Evolutionary conservation across 78 protist genomes (phyloP).

Genomic region (Acrasis kona): DNA sequence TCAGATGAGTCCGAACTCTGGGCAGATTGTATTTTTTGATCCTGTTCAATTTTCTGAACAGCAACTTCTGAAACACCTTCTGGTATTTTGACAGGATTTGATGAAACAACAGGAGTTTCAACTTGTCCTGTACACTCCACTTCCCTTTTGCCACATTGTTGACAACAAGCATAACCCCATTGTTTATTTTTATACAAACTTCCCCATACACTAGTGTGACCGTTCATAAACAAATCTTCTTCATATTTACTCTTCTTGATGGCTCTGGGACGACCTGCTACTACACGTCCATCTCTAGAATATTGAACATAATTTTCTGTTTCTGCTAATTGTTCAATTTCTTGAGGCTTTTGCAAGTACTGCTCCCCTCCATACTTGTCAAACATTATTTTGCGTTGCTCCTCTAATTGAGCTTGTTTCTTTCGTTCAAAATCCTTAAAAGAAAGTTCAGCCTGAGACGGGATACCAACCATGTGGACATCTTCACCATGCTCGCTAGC

Average conservation of each 20-base stretch:
- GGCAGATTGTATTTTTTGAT: too few relatives aligned
- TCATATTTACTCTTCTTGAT: conserved; percentile 47
- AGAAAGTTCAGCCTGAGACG: conserved; percentile 77
- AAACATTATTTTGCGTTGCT: conserved; percentile 30
- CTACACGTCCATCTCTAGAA: conserved; percentile 50
- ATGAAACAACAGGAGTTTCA: too few relatives aligned
- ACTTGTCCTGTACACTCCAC: too few relatives aligned
- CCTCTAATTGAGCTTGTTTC: conserved; percentile 24
- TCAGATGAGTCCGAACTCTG: too few relatives aligned
- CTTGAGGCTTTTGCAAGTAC: conserved; percentile 34
- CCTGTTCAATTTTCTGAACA: too few relatives aligned
- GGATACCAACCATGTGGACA: conserved; percentile 78
- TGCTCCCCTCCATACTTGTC: conserved; percentile 85
- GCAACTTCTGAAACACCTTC: too few relatives aligned
- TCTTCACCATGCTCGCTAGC: conserved; percentile 60
- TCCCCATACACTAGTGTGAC: conserved; percentile 93
- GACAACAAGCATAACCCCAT: conserved; percentile 93
- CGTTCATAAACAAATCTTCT: conserved; percentile 71
- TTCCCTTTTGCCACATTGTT: too few relatives aligned
- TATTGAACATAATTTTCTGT: conserved; percentile 88
- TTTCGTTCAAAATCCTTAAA: conserved; percentile 30
- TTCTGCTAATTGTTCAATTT: conserved; percentile 59
- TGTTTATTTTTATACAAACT: conserved; percentile 70
- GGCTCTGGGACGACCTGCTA: conserved; percentile 53
- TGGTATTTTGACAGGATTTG: too few relatives aligned